A percentile compares a stretch with the other conserved stretches of the same genome.
Conservation (phyloP, 495 filamentous ascomycete genomes). For the Darksidea phi region DNA sequence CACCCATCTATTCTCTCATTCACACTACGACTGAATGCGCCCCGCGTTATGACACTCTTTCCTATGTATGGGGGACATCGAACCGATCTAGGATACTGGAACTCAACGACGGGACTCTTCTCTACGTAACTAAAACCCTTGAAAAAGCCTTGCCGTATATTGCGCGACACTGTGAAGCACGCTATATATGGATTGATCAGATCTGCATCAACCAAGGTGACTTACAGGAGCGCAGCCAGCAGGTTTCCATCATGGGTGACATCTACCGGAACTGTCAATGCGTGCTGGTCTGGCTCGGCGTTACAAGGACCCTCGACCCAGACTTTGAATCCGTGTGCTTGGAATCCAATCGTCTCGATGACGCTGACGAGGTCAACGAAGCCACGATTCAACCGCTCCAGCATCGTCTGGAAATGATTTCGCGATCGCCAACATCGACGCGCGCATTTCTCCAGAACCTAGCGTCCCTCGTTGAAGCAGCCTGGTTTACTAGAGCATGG, state of each 20-base stretch:
- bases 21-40: background rate
- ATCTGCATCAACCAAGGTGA: constrained; percentile 1
- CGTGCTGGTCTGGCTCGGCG: background rate
- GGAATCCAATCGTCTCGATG: background rate
- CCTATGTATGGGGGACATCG: background rate
- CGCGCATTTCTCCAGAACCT: background rate
- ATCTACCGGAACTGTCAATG: constrained; percentile 1
- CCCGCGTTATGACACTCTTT: background rate
- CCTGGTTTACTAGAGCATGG: background rate
- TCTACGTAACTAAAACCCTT: background rate
- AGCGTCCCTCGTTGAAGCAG: background rate
- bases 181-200: constrained; percentile 3
- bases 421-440: background rate
- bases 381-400: background rate
- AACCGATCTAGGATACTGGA: background rate
- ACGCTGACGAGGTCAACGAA: background rate
- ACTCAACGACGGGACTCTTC: background rate
- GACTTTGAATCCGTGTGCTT: background rate
- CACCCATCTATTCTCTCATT: background rate
- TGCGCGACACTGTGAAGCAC: background rate
- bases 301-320: background rate
- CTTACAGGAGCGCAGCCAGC: constrained; percentile 5
- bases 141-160: background rate
- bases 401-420: background rate
- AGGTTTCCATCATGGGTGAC: constrained; percentile 2